phyloP scores from a whole-genome alignment of 345 rosid species.

The Euphorbia pulcherrima region DNA sequence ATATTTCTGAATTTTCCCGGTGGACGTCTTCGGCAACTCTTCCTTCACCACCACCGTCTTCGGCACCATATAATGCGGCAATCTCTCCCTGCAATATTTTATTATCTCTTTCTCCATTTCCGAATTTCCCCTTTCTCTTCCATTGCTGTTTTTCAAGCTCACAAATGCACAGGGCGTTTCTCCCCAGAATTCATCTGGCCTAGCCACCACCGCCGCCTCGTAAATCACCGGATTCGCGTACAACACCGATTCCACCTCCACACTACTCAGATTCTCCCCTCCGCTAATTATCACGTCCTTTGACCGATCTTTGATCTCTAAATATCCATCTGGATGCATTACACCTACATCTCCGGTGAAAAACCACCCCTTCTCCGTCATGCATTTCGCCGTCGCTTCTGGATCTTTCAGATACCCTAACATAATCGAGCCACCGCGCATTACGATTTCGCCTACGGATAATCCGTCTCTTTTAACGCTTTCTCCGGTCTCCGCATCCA shows the following conservation, averaged over 20 bases:
- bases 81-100: conserved; percentile 17
- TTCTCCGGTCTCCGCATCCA: conserved; percentile 3
- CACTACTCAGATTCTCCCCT: conserved; percentile 28
- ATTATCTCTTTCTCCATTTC: conserved; percentile 23
- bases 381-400: not conserved
- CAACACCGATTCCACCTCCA: conserved; percentile 27
- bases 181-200: conserved; percentile 26
- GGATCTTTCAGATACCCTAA: conserved; percentile 25
- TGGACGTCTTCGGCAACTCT: conserved; percentile 26
- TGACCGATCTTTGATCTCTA: conserved; percentile 27
- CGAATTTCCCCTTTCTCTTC: not conserved
- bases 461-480: conserved; percentile 21
- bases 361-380: conserved; percentile 22
- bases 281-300: conserved; percentile 33
- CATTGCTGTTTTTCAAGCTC: conserved; percentile 4
- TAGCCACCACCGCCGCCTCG: conserved; percentile 30
- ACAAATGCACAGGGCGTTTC: conserved; percentile 32
- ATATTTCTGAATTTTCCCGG: conserved; percentile 26
- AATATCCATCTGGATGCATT: conserved; percentile 24
- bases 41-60: conserved; percentile 27
- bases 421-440: conserved; percentile 16
- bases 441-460: conserved; percentile 15
- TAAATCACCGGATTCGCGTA: conserved; percentile 13
- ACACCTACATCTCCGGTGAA: conserved; percentile 28
- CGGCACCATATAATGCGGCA: conserved; percentile 31